Base-by-base conservation (phyloP, 2,329 filamentous ascomycete genomes). In the Penicillium sp. region DNA sequence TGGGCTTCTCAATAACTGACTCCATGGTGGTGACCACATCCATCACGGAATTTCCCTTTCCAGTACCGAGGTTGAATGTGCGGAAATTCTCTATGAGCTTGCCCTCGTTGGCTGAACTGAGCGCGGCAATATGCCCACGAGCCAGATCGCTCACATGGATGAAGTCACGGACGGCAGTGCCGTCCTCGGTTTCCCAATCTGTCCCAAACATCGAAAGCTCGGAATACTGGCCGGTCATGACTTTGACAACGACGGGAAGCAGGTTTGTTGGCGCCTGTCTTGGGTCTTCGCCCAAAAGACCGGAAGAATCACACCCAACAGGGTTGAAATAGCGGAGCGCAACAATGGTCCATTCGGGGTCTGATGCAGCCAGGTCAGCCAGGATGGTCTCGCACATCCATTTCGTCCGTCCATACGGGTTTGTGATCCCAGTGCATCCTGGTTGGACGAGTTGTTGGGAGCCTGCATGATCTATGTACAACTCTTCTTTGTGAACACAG, bases 311-410 rank as follows among this genome's bases (percentile, higher is more conserved):
- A 68, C 84, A 87, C 8, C 86, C 85, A 50, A 87, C 82, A 0
- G 85, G 86, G 60, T 88, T 88, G 75, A 88, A 88, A 71, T 88
- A 88, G 30, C 85, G 79, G 28, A 88, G 75, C 5, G 84, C 83
- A 33, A 84, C 82, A 61, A 87, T 84, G 16, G 80, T 81, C 84
- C 84, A 87, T 25, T 80, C 77, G 6, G 83, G 79, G 67, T 88
- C 83, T 3, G 85, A 81, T 17, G 76, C 72, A 14, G 84, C 84
- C 38, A 85, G 71, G 65, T 88, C 86, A 14, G 82, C 82, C 14
- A 88, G 73, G 44, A 88, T 87, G 9, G 84, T 84, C 66, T 88
- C 86, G 57, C 83, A 84, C 72, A 88, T 85, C 77, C 84, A 88
- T 69, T 88, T 88, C 2, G 84, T 84, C 50, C 85, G 79, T 17